Conservation (phyloP, 495 filamentous ascomycete genomes). For the Aspergillus conjunctus region DNA sequence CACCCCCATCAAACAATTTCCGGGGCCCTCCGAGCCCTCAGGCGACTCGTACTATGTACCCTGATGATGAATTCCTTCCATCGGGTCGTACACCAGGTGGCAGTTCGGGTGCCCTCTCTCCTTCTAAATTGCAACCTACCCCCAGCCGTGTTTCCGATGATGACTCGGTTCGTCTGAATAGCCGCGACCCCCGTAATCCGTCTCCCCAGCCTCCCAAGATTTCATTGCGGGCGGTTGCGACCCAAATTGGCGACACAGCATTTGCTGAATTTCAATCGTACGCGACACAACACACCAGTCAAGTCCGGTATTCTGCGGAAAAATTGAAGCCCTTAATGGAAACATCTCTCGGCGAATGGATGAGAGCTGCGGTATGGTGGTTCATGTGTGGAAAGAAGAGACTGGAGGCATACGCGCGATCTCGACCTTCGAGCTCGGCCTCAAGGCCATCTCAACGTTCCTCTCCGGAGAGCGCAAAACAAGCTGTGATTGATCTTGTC, state of each 20-base stretch:
- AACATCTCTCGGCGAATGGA: slow-evolving; percentile 63
- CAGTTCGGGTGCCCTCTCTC: slow-evolving; percentile 18
- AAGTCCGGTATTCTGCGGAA: slow-evolving; percentile 73
- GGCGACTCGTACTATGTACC: slow-evolving; percentile 6
- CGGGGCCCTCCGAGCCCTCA: slow-evolving; percentile 21
- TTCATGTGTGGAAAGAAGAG: slow-evolving; percentile 75
- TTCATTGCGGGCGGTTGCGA: slow-evolving; percentile 44
- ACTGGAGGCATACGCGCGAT: slow-evolving; percentile 70
- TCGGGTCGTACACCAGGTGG: slow-evolving; percentile 28
- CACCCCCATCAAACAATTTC: slow-evolving; percentile 30
- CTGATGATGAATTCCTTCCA: slow-evolving; percentile 21
- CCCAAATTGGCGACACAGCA: slow-evolving; percentile 60
- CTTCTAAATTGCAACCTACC: slow-evolving; percentile 19
- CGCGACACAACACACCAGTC: slow-evolving; percentile 63
- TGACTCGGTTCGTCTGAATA: slow-evolving; percentile 25
- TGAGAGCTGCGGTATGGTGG: slow-evolving; percentile 80
- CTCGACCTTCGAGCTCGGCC: slow-evolving; percentile 51
- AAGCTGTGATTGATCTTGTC: slow-evolving; percentile 76
- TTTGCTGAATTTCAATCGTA: slow-evolving; percentile 67
- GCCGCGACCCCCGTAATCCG: slow-evolving; percentile 25
- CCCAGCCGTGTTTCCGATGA: slow-evolving; percentile 13
- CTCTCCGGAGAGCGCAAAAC: slow-evolving; percentile 42
- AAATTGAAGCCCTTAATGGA: slow-evolving; percentile 62
- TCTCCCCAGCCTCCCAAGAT: slow-evolving; percentile 42
- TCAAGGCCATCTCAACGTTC: slow-evolving; percentile 23